A percentile compares a stretch with the other conserved stretches of the same genome.
Evolutionary conservation across 164 flowering plant genomes (phyloP).

Genomic region (Saururus chinensis): DNA sequence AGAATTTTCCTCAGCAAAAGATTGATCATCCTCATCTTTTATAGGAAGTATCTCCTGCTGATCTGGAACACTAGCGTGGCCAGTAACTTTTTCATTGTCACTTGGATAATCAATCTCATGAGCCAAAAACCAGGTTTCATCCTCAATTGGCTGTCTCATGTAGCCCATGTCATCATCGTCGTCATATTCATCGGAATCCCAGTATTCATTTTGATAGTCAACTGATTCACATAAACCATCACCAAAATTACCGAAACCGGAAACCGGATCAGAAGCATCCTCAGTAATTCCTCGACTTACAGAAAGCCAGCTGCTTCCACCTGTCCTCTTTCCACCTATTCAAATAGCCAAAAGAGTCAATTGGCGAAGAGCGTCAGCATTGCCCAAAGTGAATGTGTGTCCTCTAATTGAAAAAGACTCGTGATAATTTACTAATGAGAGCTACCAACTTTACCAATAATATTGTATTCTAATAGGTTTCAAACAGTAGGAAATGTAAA

Average conservation of each 20-base stretch:
- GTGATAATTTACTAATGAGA: too few species aligned
- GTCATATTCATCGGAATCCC: conserved; percentile 99
- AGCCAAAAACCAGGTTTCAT: conserved; percentile 96
- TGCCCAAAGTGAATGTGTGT: too few species aligned
- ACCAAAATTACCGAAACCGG: conserved; percentile 93
- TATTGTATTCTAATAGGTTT: too few species aligned
- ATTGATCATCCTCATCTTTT: conserved; percentile 84
- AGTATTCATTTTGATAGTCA: conserved; percentile 91
- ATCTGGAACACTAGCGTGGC: conserved; percentile 81
- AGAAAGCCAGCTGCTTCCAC: conserved; percentile 87
- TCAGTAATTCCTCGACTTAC: conserved; percentile 94
- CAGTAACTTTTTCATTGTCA: conserved; percentile 90
- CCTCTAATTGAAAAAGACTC: too few species aligned
- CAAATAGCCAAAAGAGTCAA: conserved; percentile 2
- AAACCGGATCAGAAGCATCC: conserved; percentile 84
- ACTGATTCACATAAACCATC: conserved; percentile 85
- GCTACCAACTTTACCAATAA: too few species aligned
- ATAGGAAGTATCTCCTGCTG: conserved; percentile 50
- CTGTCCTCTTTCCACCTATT: conserved; percentile 52
- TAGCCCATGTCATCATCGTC: conserved; percentile 97
- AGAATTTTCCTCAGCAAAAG: conserved; percentile 93
- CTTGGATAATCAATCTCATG: conserved; percentile 99
- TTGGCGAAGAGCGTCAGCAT: too few species aligned
- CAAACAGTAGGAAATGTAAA: too few species aligned
- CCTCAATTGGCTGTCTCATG: conserved; percentile 96